These are phyloP conservation scores for Polyporus arcularius DNA, from an alignment of 768 basidiomycete genomes.

Conservation along the genomic window DNA sequence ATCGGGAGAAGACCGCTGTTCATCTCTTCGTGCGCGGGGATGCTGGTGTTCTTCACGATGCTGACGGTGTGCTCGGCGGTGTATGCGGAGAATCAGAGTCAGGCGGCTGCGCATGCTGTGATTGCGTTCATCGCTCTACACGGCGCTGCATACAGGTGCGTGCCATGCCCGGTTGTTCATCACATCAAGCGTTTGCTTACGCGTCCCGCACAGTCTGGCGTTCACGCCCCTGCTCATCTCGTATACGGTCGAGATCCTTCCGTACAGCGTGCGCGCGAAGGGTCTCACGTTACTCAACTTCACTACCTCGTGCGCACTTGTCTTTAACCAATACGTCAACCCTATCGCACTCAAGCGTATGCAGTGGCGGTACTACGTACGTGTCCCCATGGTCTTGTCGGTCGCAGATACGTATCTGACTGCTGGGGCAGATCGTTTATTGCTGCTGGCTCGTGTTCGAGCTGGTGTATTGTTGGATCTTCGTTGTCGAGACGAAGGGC, in stretches of 20 bases:
- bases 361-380: conserved; percentile 76
- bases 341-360: conserved; percentile 69
- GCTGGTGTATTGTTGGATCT: conserved; percentile 64
- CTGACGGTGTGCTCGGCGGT: conserved; percentile 68
- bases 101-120: conserved; percentile 63
- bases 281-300: conserved; percentile 84
- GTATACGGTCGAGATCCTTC: conserved; percentile 89
- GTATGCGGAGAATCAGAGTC: conserved; percentile 45
- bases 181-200: not conserved
- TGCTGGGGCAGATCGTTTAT: conserved; percentile 55
- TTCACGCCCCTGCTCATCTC: conserved; percentile 86
- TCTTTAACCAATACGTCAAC: conserved; percentile 91
- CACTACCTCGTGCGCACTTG: conserved; percentile 72
- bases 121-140: conserved; percentile 85
- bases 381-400: conserved; percentile 19
- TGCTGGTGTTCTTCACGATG: conserved; percentile 65
- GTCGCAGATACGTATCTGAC: not conserved
- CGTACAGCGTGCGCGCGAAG: conserved; percentile 81
- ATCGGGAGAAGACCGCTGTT: conserved; percentile 71
- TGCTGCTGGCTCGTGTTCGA: conserved; percentile 71
- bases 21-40: conserved; percentile 56
- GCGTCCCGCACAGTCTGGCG: conserved; percentile 48
- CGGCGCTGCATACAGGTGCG: conserved; percentile 75
- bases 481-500: conserved; percentile 70
- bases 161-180: conserved; percentile 5